Evolutionary conservation across 2,329 filamentous ascomycete genomes (phyloP), one percentile per base, ranked within the genome.

Genomic region (Leptographium lundbergii): DNA sequence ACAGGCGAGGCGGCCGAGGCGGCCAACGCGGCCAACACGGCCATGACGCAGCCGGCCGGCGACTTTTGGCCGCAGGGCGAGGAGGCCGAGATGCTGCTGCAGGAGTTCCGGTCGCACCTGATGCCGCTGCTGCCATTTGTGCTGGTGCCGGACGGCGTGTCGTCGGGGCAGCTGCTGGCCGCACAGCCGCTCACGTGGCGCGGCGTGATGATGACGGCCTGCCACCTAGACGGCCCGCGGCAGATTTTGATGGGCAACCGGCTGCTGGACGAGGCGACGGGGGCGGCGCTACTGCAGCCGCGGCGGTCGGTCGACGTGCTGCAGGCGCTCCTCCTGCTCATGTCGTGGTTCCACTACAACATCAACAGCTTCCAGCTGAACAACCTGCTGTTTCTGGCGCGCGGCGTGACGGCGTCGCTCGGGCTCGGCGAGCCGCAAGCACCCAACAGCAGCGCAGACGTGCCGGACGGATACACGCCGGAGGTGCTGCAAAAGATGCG

Each of bases 351-450:
- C 59, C 74, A 78, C 60, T 75, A 75, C 64, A 75, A 72, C 45
- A 67, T 79, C 54, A 77, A 75, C 64, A 77, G 74, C 62, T 74
- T 76, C 54, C 76, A 79, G 65, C 67, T 79, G 45, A 77, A 73
- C 0, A 79, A 79, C 57, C 59, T 80, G 5, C 66, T 80, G 2
- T 79, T 76, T 61, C 68, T 81, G 56, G 71, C 74, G 6, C 68
- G 77, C 45, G 76, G 75, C 6, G 72, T 79, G 64, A 75, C 74
- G 57, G 66, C 74, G 4, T 74, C 70, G 45, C 65, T 79, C 11
- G 72, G 70, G 10, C 71, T 73, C 62, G 64, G 66, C 54, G 69
- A 75, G 54, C 63, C 66, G 0, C 65, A 66, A 45, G 65, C 67
- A 47, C 62, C 60, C 25, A 39, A n/a, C 52, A 24, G 19, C 9